Evolutionary conservation across 2,329 filamentous ascomycete genomes (phyloP).

Genomic region (Ophiocordyceps camponoti-saundersi): DNA sequence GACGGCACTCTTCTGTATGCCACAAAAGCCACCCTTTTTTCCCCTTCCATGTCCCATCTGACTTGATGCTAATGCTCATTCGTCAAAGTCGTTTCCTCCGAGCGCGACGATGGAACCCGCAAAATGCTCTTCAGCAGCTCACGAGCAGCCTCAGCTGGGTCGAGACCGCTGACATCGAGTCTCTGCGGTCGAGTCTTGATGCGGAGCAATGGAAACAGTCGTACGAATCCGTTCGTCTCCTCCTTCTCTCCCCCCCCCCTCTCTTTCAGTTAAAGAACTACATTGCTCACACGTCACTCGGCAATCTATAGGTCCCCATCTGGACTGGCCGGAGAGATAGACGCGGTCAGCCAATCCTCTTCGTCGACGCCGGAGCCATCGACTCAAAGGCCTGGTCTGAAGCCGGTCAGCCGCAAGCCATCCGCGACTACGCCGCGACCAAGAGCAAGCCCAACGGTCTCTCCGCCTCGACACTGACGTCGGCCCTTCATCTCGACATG

Average conservation of each 20-base stretch:
- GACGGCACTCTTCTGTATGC: slow-evolving; percentile 53
- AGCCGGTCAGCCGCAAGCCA: neutral
- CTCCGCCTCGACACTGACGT: neutral
- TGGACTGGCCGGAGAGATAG: slow-evolving; percentile 85
- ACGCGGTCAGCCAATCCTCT: slow-evolving; percentile 80
- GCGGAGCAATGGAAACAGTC: slow-evolving; percentile 70
- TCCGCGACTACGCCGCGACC: neutral
- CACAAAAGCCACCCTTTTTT: neutral
- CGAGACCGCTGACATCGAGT: slow-evolving; percentile 57
- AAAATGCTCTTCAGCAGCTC: slow-evolving; percentile 71
- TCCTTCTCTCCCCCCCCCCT: neutral
- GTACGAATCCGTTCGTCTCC: slow-evolving; percentile 46
- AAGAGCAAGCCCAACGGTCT: neutral
- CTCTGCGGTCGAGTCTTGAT: slow-evolving; percentile 76
- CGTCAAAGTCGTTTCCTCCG: slow-evolving; percentile 65
- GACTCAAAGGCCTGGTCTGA: slow-evolving; percentile 42
- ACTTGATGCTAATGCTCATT: neutral
- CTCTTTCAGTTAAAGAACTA: no score
- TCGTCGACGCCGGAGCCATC: slow-evolving; percentile 73
- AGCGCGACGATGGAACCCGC: slow-evolving; percentile 62
- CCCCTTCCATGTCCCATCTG: neutral
- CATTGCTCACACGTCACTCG: no score
- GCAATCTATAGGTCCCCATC: slow-evolving; percentile 59
- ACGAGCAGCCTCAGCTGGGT: slow-evolving; percentile 81
- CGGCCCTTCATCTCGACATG: neutral